Evolutionary conservation across 345 rosid genomes (phyloP).

Genomic region (Litchi chinensis): DNA sequence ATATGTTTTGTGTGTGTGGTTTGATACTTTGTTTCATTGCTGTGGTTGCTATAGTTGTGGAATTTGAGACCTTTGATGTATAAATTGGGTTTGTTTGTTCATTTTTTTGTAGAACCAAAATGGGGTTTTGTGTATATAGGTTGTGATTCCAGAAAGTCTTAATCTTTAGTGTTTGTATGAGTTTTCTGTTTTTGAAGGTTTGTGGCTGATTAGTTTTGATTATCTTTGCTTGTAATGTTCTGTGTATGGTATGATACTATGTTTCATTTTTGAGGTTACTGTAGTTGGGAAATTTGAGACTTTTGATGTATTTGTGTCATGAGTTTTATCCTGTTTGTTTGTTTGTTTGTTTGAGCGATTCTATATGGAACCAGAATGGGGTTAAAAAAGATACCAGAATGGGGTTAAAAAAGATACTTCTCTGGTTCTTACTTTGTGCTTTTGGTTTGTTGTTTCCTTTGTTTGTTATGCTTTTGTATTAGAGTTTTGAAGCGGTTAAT

Average conservation of each 20-base stretch:
- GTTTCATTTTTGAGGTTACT: not conserved
- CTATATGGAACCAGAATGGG: not conserved
- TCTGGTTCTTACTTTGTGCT: not conserved
- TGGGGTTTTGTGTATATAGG: not conserved
- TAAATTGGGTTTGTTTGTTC: too few relatives aligned
- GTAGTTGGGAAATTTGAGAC: not conserved
- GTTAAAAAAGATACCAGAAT: not conserved
- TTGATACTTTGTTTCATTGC: too few relatives aligned
- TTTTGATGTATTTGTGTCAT: not conserved
- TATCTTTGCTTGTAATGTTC: not conserved
- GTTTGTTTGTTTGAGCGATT: too few relatives aligned
- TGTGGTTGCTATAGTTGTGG: too few relatives aligned
- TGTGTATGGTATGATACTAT: not conserved
- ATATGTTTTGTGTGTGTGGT: too few relatives aligned
- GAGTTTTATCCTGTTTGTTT: not conserved
- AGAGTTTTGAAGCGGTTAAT: slow-evolving; percentile 1
- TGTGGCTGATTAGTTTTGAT: not conserved
- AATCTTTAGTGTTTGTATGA: not conserved
- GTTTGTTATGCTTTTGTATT: not conserved
- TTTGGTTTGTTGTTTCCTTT: not conserved
- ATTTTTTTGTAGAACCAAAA: not conserved
- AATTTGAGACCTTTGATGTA: too few relatives aligned
- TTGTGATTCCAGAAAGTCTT: not conserved
- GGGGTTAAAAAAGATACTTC: not conserved
- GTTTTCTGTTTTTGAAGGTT: not conserved